These are phyloP conservation scores for Lomentospora prolificans DNA, from an alignment of 2,329 filamentous ascomycete genomes.

Conservation along the genomic window DNA sequence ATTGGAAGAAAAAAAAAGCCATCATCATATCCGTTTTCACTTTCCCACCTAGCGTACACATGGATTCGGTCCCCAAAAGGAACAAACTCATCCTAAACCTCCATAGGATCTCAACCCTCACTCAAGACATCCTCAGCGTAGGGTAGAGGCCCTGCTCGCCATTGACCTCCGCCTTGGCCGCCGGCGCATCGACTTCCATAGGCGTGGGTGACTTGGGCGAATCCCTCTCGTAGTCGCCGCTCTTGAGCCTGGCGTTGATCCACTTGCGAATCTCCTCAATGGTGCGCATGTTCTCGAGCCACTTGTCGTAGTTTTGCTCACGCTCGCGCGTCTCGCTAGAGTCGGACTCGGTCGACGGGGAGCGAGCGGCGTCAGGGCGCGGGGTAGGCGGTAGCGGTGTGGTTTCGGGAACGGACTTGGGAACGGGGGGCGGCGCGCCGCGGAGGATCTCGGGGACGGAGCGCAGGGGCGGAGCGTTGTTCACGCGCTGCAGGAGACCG, in stretches of 20 bases:
- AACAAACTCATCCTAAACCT: too few species aligned
- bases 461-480: slow-evolving; percentile 30
- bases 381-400: not conserved
- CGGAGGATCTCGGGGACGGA: slow-evolving; percentile 27
- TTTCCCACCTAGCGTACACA: not conserved
- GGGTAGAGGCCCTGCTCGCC: slow-evolving; percentile 2
- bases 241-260: slow-evolving; percentile 46
- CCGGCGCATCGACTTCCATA: not conserved
- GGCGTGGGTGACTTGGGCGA: not conserved
- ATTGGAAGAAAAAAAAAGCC: slow-evolving; percentile 5
- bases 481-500: slow-evolving; percentile 54
- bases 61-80: too few species aligned
- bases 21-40: not conserved
- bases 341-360: slow-evolving; percentile 47
- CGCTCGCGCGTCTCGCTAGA: slow-evolving; percentile 42
- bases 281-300: slow-evolving; percentile 56
- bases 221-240: slow-evolving; percentile 4
- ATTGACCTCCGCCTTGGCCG: not conserved
- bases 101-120: too few species aligned
- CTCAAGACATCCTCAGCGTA: not conserved
- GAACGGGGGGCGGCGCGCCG: slow-evolving; percentile 31
- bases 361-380: slow-evolving; percentile 21
- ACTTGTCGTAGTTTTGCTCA: slow-evolving; percentile 53
- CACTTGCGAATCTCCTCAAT: slow-evolving; percentile 53
- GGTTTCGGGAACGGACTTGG: not conserved